Base-by-base conservation (phyloP, 768 basidiomycete genomes). In the Lactifluus subvellereus region DNA sequence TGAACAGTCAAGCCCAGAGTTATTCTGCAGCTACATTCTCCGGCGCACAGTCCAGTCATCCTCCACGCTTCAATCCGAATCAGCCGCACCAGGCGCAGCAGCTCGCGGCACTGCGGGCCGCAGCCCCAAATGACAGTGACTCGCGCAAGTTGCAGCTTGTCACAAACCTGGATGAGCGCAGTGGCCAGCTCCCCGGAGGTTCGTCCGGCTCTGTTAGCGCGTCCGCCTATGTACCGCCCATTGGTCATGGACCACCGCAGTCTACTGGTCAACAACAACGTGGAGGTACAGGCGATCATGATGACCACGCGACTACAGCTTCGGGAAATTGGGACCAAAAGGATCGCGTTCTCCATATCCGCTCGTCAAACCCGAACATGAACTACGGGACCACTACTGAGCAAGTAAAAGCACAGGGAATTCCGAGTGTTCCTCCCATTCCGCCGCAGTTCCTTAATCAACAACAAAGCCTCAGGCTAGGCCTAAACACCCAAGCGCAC, bases 371-470 rank as follows among this genome's bases (percentile, higher is more conserved):
- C 72, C 80, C 87, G 16, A 92, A 84, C 71, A 69, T 91, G 57
- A 82, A 86, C 62, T 84, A 86, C 62, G 77, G 79, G 2, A 87
- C 87, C 54, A 54, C 43, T 13, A 59, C 62, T 33, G 74, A 74
- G 62, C 59, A 67, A n/a, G 66, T 64, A 37, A 71, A 70, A 62
- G 77, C 74, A 10, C 68, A 72, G 40, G 68, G 69, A 33, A 75
- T 88, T 33, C 87, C 88, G 6, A 86, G 74, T 53, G 87, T 91
- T 7, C 89, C 90, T 2, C 76, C 84, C 38, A 86, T 91, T 62
- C 90, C 90, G 27, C 71, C 79, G 33, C 89, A 91, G 71, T 91
- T 85, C 69, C 76, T 90, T 27, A 86, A 84, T 64, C 84, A 86
- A 61, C 66, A 59, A 20, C 62, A 59, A 6, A 62, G 60, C 14